Evolutionary conservation across 2,329 filamentous ascomycete species (phyloP).

Genomic region (Mycosphaerella arachidis): DNA sequence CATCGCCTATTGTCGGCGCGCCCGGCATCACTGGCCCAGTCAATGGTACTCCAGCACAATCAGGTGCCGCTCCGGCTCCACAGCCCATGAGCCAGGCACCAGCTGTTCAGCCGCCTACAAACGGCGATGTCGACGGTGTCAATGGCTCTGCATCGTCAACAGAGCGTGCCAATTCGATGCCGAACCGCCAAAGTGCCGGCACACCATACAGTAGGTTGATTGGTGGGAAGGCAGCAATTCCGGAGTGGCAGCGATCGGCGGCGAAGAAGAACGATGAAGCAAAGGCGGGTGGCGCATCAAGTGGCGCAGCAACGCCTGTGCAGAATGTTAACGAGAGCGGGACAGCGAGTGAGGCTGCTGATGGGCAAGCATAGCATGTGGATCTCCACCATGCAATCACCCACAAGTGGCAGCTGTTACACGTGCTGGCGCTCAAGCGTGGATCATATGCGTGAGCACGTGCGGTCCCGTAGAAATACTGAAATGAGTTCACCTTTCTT

Average conservation of each 20-base stretch:
- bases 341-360: conserved; percentile 18
- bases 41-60: conserved; percentile 8
- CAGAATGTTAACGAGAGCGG: conserved; percentile 23
- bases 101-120: conserved; percentile 19
- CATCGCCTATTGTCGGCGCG: conserved; percentile 18
- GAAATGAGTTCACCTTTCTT: neutral
- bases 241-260: conserved; percentile 51
- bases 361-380: conserved; percentile 6
- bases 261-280: conserved; percentile 45
- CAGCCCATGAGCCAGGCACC: conserved; percentile 1
- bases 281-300: conserved; percentile 36
- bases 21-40: conserved; percentile 16
- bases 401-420: neutral
- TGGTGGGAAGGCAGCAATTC: conserved; percentile 43
- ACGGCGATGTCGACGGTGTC: conserved; percentile 6
- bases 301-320: conserved; percentile 8
- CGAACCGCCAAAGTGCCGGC: conserved; percentile 11
- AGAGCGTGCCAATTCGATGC: conserved; percentile 14
- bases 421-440: neutral
- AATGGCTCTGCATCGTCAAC: conserved; percentile 11
- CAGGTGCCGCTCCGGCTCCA: conserved; percentile 2
- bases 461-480: neutral
- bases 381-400: neutral
- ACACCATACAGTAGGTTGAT: conserved; percentile 27
- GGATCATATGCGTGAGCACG: neutral